A percentile compares a stretch with the other conserved stretches of the same genome.
These are phyloP conservation scores for Aureobasidium zeae DNA, from an alignment of 2,329 filamentous ascomycete genomes.

Conservation along the genomic window DNA sequence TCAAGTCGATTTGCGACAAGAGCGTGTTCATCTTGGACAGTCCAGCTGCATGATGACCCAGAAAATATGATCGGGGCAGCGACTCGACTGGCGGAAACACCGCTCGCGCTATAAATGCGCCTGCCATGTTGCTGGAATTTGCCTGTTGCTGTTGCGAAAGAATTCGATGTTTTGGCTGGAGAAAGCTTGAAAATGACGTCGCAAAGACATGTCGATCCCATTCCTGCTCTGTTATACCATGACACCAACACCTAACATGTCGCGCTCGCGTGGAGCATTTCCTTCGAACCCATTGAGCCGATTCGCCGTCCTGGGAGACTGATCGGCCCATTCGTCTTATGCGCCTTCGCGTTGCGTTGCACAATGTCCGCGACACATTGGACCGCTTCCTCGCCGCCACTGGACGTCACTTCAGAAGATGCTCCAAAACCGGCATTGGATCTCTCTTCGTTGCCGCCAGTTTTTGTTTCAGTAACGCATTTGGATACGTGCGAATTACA, in stretches of 20 bases:
- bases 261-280: no score
- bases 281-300: no score
- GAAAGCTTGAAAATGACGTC: no score
- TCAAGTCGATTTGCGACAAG: constrained; percentile 71
- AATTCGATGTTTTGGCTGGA: no score
- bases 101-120: constrained; percentile 61
- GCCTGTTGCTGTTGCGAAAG: no score
- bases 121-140: constrained; percentile 22
- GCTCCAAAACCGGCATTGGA: constrained; percentile 25
- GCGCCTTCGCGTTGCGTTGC: no score
- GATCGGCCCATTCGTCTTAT: no score
- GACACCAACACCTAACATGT: no score
- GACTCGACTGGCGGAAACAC: constrained; percentile 63
- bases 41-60: constrained; percentile 83
- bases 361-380: constrained; percentile 4
- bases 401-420: neutral
- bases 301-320: no score
- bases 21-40: constrained; percentile 72
- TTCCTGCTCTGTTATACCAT: no score
- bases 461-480: constrained; percentile 66
- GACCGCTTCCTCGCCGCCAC: constrained; percentile 7
- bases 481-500: constrained; percentile 55
- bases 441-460: constrained; percentile 46
- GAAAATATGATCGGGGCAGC: constrained; percentile 82
- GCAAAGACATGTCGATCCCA: no score